These are phyloP conservation scores for Calendula officinalis DNA, from an alignment of 129 eudicot genomes.

Conservation along the genomic window DNA sequence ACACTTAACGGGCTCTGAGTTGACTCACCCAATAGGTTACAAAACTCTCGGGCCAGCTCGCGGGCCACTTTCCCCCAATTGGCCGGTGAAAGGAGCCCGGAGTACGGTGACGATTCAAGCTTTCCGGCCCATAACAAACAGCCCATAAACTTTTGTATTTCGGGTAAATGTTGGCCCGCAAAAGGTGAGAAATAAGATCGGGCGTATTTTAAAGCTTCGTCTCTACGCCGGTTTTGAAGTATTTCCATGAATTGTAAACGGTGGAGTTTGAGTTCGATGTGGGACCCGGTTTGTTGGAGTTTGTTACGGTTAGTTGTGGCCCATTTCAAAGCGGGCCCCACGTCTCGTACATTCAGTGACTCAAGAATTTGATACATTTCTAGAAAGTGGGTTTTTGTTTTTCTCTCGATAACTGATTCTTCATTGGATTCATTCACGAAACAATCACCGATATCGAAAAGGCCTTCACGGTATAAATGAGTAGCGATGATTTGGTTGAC, in stretches of 20 bases:
- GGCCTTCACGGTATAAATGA: conserved; percentile 82
- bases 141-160: conserved; percentile 74
- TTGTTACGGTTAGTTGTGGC: conserved; percentile 53
- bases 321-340: conserved; percentile 83
- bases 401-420: conserved; percentile 40
- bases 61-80: conserved; percentile 69
- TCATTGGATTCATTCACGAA: conserved; percentile 54
- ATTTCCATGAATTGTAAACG: conserved; percentile 66
- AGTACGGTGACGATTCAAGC: conserved; percentile 73
- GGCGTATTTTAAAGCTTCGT: conserved; percentile 67
- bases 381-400: conserved; percentile 58
- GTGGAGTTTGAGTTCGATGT: conserved; percentile 70
- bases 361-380: conserved; percentile 76
- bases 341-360: conserved; percentile 56
- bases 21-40: conserved; percentile 67
- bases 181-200: conserved; percentile 55
- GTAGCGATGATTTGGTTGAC: conserved; percentile 68
- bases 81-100: conserved; percentile 53
- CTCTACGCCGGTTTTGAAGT: conserved; percentile 50
- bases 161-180: conserved; percentile 47
- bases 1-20: conserved; percentile 65
- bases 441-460: conserved; percentile 71
- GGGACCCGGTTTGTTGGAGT: conserved; percentile 58
- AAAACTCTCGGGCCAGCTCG: conserved; percentile 60
- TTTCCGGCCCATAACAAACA: conserved; percentile 73